Conservation (phyloP, 495 filamentous ascomycete species). For the Bacidia gigantensis region DNA sequence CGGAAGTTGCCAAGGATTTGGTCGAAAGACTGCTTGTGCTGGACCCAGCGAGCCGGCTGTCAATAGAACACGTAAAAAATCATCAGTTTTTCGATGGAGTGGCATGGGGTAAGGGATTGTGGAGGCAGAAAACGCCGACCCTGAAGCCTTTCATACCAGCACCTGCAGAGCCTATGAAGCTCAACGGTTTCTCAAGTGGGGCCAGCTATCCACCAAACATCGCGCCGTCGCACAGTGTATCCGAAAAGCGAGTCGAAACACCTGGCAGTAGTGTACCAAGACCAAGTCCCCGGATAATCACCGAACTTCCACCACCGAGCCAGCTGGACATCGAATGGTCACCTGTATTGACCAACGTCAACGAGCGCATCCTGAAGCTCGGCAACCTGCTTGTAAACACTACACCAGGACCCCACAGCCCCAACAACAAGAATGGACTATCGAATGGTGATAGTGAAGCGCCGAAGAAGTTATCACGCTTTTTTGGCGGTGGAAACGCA, state of each 20-base stretch:
- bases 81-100: slow-evolving; percentile 95
- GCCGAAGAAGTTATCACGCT: slow-evolving; percentile 76
- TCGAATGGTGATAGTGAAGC: slow-evolving; percentile 41
- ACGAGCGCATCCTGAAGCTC: slow-evolving; percentile 89
- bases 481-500: slow-evolving; percentile 67
- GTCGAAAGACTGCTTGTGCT: slow-evolving; percentile 86
- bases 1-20: slow-evolving; percentile 73
- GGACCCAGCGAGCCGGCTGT: slow-evolving; percentile 75
- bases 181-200: slow-evolving; percentile 41
- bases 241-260: slow-evolving; percentile 22
- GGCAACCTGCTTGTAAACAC: slow-evolving; percentile 78
- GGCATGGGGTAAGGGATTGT: slow-evolving; percentile 68
- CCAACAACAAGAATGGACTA: slow-evolving; percentile 49
- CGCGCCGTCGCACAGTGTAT: slow-evolving; percentile 33
- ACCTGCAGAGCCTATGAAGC: slow-evolving; percentile 65
- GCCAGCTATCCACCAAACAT: slow-evolving; percentile 30
- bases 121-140: slow-evolving; percentile 83
- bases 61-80: slow-evolving; percentile 92
- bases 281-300: slow-evolving; percentile 71
- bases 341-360: slow-evolving; percentile 75
- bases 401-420: slow-evolving; percentile 53
- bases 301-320: slow-evolving; percentile 86
- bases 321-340: slow-evolving; percentile 99
- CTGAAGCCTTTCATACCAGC: slow-evolving; percentile 78
- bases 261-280: slow-evolving; percentile 36